Evolutionary conservation across 306 rosid species (phyloP).

Genomic region (Dicorynia guianensis): DNA sequence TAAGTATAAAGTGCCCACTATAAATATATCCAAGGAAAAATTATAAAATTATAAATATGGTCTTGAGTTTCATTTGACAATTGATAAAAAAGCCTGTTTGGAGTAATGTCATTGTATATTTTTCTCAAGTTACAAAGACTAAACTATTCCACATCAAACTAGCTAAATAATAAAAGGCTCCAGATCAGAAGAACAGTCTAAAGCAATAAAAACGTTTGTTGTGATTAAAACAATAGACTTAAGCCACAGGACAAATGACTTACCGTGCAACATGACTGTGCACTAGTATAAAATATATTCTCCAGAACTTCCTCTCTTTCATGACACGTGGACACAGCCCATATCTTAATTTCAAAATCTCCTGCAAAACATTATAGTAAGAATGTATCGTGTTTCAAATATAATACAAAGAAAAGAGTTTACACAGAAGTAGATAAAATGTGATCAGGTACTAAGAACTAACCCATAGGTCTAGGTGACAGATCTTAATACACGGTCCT

Average conservation of each 20-base stretch:
- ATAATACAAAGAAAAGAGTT: not conserved
- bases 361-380: slow-evolving; percentile 51
- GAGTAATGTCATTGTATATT: slow-evolving; percentile 4
- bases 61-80: not conserved
- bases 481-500: slow-evolving; percentile 7
- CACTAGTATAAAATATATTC: slow-evolving; percentile 69
- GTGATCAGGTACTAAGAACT: not conserved
- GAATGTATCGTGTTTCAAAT: slow-evolving; percentile 17
- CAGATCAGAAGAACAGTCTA: not conserved
- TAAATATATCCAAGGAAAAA: slow-evolving; percentile 7
- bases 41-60: not conserved
- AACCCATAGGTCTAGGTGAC: slow-evolving; percentile 5
- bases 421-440: slow-evolving; percentile 19
- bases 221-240: slow-evolving; percentile 33
- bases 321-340: slow-evolving; percentile 75
- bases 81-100: not conserved
- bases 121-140: slow-evolving; percentile 2
- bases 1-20: not conserved
- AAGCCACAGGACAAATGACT: slow-evolving; percentile 43
- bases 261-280: slow-evolving; percentile 66
- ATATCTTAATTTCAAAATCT: slow-evolving; percentile 71
- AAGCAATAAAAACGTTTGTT: slow-evolving; percentile 2
- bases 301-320: slow-evolving; percentile 86
- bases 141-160: slow-evolving; percentile 21
- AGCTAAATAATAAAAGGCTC: not conserved